phyloP scores from a whole-genome alignment of 1,284 basidiomycete genomes.

The Cystobasidium slooffiae region DNA sequence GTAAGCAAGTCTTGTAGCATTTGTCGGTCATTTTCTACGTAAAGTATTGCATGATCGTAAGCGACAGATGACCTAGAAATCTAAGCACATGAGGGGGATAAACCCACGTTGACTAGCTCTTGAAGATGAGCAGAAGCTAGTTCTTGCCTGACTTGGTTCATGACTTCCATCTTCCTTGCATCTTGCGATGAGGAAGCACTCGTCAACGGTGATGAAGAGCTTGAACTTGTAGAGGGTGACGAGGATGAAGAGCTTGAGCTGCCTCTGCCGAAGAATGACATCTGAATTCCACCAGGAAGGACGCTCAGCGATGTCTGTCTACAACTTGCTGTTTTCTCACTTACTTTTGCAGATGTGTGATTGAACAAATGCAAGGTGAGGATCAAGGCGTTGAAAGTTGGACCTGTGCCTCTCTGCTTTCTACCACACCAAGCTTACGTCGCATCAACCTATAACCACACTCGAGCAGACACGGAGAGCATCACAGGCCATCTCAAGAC shows the following conservation, averaged over 20 bases:
- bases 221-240: not conserved
- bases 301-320: too few relatives aligned
- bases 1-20: constrained; percentile 40
- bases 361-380: too few relatives aligned
- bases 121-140: constrained; percentile 39
- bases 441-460: not conserved
- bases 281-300: constrained; percentile 4
- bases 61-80: not conserved
- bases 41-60: not conserved
- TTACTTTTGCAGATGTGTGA: too few relatives aligned
- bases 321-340: too few relatives aligned
- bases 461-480: not conserved
- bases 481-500: not conserved
- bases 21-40: constrained; percentile 41
- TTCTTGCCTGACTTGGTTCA: constrained; percentile 42
- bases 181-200: constrained; percentile 3
- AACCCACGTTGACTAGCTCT: constrained; percentile 37
- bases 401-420: not conserved
- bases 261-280: constrained; percentile 42
- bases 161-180: constrained; percentile 38
- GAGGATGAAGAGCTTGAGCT: constrained; percentile 7
- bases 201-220: not conserved
- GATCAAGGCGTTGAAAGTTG: not conserved
- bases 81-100: not conserved
- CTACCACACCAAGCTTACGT: not conserved